Evolutionary conservation across 1,284 basidiomycete genomes (phyloP).

Genomic region (Ceratobasidium sp.): DNA sequence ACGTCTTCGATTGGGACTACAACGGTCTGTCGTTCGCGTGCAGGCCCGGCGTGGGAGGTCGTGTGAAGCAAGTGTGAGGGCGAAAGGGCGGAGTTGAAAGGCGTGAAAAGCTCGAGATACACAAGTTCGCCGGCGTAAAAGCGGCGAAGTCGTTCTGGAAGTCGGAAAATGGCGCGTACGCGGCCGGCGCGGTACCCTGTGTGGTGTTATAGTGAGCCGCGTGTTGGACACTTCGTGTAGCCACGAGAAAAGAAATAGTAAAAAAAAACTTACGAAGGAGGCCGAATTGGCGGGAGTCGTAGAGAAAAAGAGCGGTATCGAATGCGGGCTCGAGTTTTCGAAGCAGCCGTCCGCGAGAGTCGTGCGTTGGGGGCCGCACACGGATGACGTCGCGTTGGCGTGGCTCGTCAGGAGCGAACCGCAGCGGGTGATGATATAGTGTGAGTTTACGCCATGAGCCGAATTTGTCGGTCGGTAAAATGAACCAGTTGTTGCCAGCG

Average conservation of each 20-base stretch:
- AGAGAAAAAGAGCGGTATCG: conserved; percentile 1
- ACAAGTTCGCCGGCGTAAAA: not conserved
- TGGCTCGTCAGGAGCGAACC: conserved; percentile 10
- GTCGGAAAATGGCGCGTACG: conserved; percentile 16
- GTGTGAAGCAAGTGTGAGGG: not conserved
- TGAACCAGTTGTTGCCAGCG: not conserved
- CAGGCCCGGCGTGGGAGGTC: not conserved
- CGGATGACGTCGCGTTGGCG: conserved; percentile 8
- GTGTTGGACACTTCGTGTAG: too few species aligned
- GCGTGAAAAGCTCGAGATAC: conserved; percentile 25
- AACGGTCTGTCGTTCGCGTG: not conserved
- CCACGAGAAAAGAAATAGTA: not conserved
- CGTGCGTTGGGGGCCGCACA: not conserved
- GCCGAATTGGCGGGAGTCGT: not conserved
- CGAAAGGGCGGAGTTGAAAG: not conserved
- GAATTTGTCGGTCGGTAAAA: not conserved
- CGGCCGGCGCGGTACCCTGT: conserved; percentile 27
- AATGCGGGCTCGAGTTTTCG: not conserved
- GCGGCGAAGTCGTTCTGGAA: not conserved
- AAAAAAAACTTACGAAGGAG: not conserved
- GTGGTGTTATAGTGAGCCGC: not conserved
- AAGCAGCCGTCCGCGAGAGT: not conserved
- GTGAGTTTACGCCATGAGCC: conserved; percentile 8
- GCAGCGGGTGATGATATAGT: not conserved
- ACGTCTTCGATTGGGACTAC: conserved; percentile 5